Conservation (phyloP, 208 protist species). For the Trypanosoma scelopori region DNA sequence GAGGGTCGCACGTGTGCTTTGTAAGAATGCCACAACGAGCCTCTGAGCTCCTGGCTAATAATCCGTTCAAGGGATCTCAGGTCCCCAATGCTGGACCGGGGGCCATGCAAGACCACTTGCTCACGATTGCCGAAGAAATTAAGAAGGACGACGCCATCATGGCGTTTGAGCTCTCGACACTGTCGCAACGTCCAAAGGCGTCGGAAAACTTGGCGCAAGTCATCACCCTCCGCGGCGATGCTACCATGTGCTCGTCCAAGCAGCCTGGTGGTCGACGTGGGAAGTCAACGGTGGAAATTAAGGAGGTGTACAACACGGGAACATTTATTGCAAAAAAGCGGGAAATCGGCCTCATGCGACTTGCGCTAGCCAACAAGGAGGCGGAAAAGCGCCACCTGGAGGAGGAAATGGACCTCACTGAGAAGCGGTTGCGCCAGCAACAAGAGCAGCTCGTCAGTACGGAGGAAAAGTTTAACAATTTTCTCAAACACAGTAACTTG, state of each 20-base stretch:
- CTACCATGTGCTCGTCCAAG: neutral
- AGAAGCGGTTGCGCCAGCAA: conserved; percentile 89
- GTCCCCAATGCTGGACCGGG: neutral
- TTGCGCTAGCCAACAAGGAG: conserved; percentile 93
- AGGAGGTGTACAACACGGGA: conserved; percentile 86
- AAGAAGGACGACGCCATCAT: conserved; percentile 65
- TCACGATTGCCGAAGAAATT: conserved; percentile 54
- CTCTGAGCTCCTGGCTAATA: conserved; percentile 1
- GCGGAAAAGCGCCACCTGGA: conserved; percentile 94
- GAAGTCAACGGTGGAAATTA: conserved; percentile 34
- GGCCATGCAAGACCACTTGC: neutral
- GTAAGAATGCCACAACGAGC: conserved; percentile 9
- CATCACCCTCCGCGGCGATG: conserved; percentile 9
- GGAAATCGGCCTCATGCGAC: conserved; percentile 95
- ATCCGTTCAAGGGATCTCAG: conserved; percentile 22
- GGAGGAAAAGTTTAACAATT: conserved; percentile 93
- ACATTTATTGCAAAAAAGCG: conserved; percentile 94
- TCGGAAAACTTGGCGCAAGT: conserved; percentile 5
- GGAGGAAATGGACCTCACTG: conserved; percentile 87
- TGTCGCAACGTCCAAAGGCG: conserved; percentile 27
- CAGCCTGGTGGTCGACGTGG: conserved; percentile 1
- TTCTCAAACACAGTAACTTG: conserved; percentile 95
- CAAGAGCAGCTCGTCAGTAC: conserved; percentile 94
- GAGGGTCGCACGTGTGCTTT: neutral
- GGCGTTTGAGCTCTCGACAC: conserved; percentile 45